Conservation (phyloP, 352 stramenopile species). For the Pythium graminicola region DNA sequence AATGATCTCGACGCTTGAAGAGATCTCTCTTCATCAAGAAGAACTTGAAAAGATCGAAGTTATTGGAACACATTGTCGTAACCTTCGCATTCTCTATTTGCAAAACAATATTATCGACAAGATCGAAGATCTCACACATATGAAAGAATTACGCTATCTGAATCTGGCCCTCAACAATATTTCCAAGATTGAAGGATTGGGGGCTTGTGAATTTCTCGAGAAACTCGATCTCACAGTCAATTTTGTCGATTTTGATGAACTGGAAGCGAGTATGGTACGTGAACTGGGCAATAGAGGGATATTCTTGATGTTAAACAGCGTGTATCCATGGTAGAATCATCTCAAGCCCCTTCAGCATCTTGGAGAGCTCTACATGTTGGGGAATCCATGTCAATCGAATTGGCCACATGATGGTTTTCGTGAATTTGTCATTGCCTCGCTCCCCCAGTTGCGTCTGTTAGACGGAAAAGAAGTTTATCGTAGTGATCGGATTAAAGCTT, state of each 20-base stretch:
- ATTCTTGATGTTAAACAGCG: no score
- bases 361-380: conserved; percentile 92
- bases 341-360: conserved; percentile 73
- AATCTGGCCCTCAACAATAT: conserved; percentile 96
- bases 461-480: conserved; percentile 88
- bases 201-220: conserved; percentile 84
- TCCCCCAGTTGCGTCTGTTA: conserved; percentile 80
- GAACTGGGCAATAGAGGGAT: no score
- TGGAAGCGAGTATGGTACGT: conserved; percentile 79
- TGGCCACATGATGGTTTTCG: conserved; percentile 59
- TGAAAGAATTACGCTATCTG: conserved; percentile 93
- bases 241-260: conserved; percentile 89
- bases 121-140: conserved; percentile 90
- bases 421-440: conserved; percentile 78
- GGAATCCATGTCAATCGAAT: conserved; percentile 85
- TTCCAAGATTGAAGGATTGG: conserved; percentile 79
- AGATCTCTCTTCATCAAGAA: conserved; percentile 90
- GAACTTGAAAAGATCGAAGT: conserved; percentile 91
- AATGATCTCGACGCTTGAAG: conserved; percentile 89
- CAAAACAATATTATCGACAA: conserved; percentile 96
- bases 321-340: conserved; percentile 36
- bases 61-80: conserved; percentile 84
- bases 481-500: conserved; percentile 81
- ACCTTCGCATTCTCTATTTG: conserved; percentile 92
- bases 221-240: conserved; percentile 95